Conservation (phyloP, 345 rosid genomes). For the Populus ilicifolia region DNA sequence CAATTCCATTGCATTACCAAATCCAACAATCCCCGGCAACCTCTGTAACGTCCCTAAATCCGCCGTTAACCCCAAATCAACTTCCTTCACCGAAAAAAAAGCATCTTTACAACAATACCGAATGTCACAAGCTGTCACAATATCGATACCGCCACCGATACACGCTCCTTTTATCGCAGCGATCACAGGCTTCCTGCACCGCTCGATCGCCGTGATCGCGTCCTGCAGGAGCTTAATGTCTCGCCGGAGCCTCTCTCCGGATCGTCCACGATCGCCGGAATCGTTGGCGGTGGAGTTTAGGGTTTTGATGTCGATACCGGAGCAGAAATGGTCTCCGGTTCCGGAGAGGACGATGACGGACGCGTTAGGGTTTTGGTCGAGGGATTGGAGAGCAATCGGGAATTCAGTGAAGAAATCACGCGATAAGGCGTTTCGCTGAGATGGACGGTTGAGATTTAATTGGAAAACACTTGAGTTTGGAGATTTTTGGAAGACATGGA, state of each 20-base stretch:
- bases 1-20: constrained; percentile 64
- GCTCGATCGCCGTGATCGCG: constrained; percentile 69
- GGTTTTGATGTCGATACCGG: constrained; percentile 64
- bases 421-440: constrained; percentile 57
- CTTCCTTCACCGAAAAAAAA: constrained; percentile 76
- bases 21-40: constrained; percentile 66
- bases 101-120: constrained; percentile 62
- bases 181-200: constrained; percentile 77
- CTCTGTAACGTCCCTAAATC: constrained; percentile 91
- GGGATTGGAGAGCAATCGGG: constrained; percentile 51
- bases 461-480: constrained; percentile 48
- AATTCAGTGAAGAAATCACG: constrained; percentile 64
- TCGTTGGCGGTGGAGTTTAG: constrained; percentile 20
- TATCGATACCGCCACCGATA: constrained; percentile 67
- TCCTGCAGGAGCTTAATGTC: constrained; percentile 57
- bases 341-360: constrained; percentile 54
- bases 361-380: constrained; percentile 61
- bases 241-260: constrained; percentile 49
- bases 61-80: constrained; percentile 69
- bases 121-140: constrained; percentile 73
- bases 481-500: constrained; percentile 36
- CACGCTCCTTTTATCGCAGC: constrained; percentile 73
- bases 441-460: constrained; percentile 57
- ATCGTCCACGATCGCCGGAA: constrained; percentile 49
- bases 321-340: constrained; percentile 70